phyloP scores from a whole-genome alignment of 495 filamentous ascomycete species.

The Daldinia decipiens region DNA sequence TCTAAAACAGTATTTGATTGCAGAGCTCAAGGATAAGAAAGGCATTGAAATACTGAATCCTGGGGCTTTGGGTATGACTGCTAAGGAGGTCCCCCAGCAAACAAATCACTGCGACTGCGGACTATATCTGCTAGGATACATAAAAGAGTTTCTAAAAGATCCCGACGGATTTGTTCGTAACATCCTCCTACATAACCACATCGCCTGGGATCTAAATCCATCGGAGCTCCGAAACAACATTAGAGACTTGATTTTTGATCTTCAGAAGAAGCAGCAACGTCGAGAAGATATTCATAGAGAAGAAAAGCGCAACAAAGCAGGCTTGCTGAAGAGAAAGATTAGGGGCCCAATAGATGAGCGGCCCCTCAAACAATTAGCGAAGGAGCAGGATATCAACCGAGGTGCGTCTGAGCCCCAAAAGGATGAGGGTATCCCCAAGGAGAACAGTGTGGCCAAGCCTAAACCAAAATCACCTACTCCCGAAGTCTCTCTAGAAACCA shows the following conservation, averaged over 20 bases:
- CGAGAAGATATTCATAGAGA: conserved; percentile 37
- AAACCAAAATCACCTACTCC: conserved; percentile 12
- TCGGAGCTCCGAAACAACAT: conserved; percentile 49
- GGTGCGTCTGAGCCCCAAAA: background rate
- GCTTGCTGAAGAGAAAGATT: background rate
- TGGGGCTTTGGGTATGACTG: conserved; percentile 71
- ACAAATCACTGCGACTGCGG: conserved; percentile 91
- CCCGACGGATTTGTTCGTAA: conserved; percentile 68
- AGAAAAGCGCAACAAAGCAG: conserved; percentile 36
- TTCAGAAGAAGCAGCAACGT: conserved; percentile 50
- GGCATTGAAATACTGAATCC: conserved; percentile 64
- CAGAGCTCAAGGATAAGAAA: conserved; percentile 77
- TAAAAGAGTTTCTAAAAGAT: conserved; percentile 78
- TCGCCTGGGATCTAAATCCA: conserved; percentile 52
- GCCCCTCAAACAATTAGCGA: background rate
- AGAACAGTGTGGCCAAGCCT: background rate
- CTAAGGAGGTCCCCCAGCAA: conserved; percentile 77
- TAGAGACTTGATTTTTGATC: conserved; percentile 51
- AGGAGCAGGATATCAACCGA: conserved; percentile 9
- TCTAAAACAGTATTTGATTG: conserved; percentile 79
- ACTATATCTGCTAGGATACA: conserved; percentile 82
- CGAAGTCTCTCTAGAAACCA: background rate
- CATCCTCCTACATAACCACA: conserved; percentile 48
- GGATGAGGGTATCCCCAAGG: conserved; percentile 1
- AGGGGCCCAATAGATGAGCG: background rate